These are phyloP conservation scores for Penicillium paradoxum DNA, from an alignment of 495 filamentous ascomycete genomes.

Conservation along the genomic window DNA sequence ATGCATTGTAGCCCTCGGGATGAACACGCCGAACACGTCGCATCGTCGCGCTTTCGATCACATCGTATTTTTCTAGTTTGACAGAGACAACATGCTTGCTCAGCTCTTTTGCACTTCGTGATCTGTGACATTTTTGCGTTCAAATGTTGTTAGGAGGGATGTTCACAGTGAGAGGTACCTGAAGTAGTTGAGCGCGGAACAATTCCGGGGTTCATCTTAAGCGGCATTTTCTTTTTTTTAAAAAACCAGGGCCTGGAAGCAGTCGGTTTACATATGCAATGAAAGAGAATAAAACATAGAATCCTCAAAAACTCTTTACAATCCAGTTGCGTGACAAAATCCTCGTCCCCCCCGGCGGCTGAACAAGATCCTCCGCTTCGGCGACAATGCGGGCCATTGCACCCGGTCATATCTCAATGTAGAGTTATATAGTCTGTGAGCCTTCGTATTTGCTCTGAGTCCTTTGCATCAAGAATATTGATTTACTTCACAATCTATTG, in stretches of 20 bases:
- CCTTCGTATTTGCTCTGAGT: too few species aligned
- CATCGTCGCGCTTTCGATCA: neutral
- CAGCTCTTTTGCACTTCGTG: neutral
- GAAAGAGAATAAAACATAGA: too few species aligned
- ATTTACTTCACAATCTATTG: too few species aligned
- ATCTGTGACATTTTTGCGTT: neutral
- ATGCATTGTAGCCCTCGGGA: neutral
- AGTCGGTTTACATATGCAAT: too few species aligned
- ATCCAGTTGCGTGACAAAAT: neutral
- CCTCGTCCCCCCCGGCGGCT: neutral
- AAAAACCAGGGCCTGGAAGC: neutral
- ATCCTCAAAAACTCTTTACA: too few species aligned
- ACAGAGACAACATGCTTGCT: neutral
- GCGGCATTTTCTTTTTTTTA: neutral
- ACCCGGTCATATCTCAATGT: neutral
- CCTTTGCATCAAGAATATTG: too few species aligned
- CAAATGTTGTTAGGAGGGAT: too few species aligned
- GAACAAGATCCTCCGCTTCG: neutral
- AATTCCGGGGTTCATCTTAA: neutral
- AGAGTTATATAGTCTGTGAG: neutral
- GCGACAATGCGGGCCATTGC: neutral
- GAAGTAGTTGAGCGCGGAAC: neutral
- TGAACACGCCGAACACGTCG: neutral
- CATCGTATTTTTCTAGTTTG: neutral
- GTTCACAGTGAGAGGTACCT: too few species aligned